These are phyloP conservation scores for Apiotrichum mycotoxinovorans DNA, from an alignment of 1,284 basidiomycete genomes.

Conservation along the genomic window DNA sequence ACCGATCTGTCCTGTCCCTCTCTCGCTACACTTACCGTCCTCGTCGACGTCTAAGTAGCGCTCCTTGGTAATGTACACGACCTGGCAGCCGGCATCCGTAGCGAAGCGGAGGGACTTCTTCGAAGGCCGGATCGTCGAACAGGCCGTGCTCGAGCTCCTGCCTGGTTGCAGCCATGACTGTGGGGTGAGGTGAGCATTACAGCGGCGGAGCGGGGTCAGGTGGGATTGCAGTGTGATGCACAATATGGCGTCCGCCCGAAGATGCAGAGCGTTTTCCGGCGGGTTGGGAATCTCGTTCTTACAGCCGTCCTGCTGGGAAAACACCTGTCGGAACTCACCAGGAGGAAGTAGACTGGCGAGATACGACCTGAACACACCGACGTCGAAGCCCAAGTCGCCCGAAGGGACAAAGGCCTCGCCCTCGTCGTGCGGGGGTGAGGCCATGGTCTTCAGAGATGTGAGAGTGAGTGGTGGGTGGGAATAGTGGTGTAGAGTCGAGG, in stretches of 20 bases:
- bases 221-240: too few relatives aligned
- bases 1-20: too few relatives aligned
- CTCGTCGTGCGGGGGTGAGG: constrained; percentile 28
- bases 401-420: constrained; percentile 23
- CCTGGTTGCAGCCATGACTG: constrained; percentile 47
- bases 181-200: background rate
- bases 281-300: too few relatives aligned
- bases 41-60: constrained; percentile 36
- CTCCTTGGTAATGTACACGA: constrained; percentile 47
- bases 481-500: background rate
- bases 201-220: too few relatives aligned
- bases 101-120: constrained; percentile 46
- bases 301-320: too few relatives aligned
- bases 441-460: constrained; percentile 9
- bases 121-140: constrained; percentile 45
- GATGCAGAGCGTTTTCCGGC: too few relatives aligned
- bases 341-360: constrained; percentile 38
- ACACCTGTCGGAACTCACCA: constrained; percentile 21
- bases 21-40: constrained; percentile 35
- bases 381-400: constrained; percentile 37
- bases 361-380: constrained; percentile 41
- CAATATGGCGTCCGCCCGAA: too few relatives aligned
- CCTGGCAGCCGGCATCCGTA: constrained; percentile 42
- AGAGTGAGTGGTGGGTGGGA: background rate
- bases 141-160: constrained; percentile 42